These are phyloP conservation scores for Amanita fuliginea DNA, from an alignment of 768 basidiomycete genomes.

Conservation along the genomic window DNA sequence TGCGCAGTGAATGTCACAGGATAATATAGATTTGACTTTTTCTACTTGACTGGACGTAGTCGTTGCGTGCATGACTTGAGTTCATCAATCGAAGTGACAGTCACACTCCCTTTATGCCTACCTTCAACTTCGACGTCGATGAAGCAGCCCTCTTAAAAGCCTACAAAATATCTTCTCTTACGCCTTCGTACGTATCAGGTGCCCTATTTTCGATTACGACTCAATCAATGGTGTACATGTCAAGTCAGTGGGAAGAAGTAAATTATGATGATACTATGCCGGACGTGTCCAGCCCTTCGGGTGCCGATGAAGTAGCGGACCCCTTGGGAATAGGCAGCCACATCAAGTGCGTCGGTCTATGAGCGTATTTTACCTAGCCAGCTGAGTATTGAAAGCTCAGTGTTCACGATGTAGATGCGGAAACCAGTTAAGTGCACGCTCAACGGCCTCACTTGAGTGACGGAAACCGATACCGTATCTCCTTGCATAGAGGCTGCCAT, in stretches of 20 bases:
- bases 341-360: constrained; percentile 37
- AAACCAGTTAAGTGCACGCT: constrained; percentile 42
- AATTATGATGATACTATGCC: constrained; percentile 75
- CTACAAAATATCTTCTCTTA: constrained; percentile 71
- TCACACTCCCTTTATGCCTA: constrained; percentile 31
- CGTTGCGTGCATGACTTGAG: neutral
- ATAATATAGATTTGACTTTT: too few species aligned
- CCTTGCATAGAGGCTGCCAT: constrained; percentile 56
- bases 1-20: too few species aligned
- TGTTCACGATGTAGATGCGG: constrained; percentile 58
- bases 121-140: constrained; percentile 61
- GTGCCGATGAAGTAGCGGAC: constrained; percentile 36
- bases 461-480: constrained; percentile 6
- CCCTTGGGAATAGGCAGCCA: constrained; percentile 66
- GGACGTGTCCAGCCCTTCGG: constrained; percentile 46
- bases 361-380: neutral
- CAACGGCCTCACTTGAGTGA: constrained; percentile 15
- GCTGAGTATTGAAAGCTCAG: constrained; percentile 20
- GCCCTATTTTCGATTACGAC: neutral
- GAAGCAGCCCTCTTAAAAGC: constrained; percentile 79
- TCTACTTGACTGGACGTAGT: too few species aligned
- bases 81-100: neutral
- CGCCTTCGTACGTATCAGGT: constrained; percentile 48
- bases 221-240: neutral
- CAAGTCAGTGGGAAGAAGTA: constrained; percentile 82